phyloP scores from a whole-genome alignment of 2,329 filamentous ascomycete species.

The Colletotrichum sp. region DNA sequence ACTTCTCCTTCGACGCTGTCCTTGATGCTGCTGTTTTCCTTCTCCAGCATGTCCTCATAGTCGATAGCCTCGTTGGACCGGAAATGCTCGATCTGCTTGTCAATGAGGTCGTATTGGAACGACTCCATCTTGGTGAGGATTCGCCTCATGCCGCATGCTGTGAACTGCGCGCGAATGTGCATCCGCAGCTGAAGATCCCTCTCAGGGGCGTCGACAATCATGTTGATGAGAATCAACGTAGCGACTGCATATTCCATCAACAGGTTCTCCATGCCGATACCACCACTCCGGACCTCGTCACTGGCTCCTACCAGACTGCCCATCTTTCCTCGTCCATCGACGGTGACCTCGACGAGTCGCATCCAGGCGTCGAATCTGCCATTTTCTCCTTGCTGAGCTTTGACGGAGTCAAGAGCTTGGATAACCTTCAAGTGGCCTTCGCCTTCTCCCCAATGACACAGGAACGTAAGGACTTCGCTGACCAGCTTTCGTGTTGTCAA shows the following conservation, averaged over 20 bases:
- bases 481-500: conserved; percentile 93
- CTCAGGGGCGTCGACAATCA: conserved; percentile 91
- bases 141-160: conserved; percentile 91
- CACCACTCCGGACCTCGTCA: conserved; percentile 93
- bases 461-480: conserved; percentile 93
- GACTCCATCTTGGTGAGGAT: conserved; percentile 96
- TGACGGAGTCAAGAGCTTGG: conserved; percentile 90
- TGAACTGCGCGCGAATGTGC: conserved; percentile 95
- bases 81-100: conserved; percentile 97
- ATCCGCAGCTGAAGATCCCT: conserved; percentile 88
- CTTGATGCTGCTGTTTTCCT: conserved; percentile 88
- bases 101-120: conserved; percentile 97
- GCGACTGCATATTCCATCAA: conserved; percentile 99
- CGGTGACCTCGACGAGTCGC: conserved; percentile 95
- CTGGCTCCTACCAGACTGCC: conserved; percentile 95
- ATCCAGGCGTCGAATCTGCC: conserved; percentile 98
- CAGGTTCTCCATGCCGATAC: conserved; percentile 97
- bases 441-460: conserved; percentile 92
- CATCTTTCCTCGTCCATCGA: conserved; percentile 98
- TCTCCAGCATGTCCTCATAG: conserved; percentile 95
- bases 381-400: conserved; percentile 86
- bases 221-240: conserved; percentile 93
- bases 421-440: conserved; percentile 93
- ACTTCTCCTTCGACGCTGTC: conserved; percentile 85
- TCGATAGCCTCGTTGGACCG: conserved; percentile 95